These are phyloP conservation scores for Cerrena zonata DNA, from an alignment of 1,284 basidiomycete species.

Conservation along the genomic window DNA sequence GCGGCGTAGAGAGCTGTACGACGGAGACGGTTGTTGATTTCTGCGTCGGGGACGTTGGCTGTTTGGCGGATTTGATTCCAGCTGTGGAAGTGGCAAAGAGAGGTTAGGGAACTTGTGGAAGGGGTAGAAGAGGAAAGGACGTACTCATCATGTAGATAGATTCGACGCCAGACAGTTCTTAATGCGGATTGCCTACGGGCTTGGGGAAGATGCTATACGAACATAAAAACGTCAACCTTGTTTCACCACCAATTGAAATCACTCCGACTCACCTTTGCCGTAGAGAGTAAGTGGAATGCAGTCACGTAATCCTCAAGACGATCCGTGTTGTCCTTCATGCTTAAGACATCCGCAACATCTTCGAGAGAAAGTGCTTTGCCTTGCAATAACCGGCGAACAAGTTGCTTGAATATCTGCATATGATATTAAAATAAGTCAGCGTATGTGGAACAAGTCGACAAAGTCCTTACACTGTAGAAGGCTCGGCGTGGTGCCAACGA, in stretches of 20 bases:
- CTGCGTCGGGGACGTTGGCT: conserved; percentile 61
- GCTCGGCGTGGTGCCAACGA: conserved; percentile 40
- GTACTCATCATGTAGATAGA: conserved; percentile 85
- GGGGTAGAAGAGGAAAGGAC: conserved; percentile 22
- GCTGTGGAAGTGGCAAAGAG: conserved; percentile 32
- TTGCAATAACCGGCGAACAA: conserved; percentile 61
- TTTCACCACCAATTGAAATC: not conserved
- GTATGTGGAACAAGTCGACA: not conserved
- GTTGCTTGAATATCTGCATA: conserved; percentile 56
- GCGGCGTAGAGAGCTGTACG: conserved; percentile 67
- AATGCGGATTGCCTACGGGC: conserved; percentile 65
- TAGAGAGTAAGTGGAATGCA: conserved; percentile 56
- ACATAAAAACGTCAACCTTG: conserved; percentile 28
- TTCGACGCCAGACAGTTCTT: conserved; percentile 76
- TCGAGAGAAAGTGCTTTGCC: conserved; percentile 64
- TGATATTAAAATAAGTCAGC: not conserved
- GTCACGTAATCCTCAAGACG: conserved; percentile 58
- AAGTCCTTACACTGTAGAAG: conserved; percentile 38
- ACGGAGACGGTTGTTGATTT: conserved; percentile 60
- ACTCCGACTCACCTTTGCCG: conserved; percentile 48
- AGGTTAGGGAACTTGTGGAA: not conserved
- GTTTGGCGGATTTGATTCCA: conserved; percentile 70
- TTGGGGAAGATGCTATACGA: conserved; percentile 51
- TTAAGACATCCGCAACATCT: conserved; percentile 65
- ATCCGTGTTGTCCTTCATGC: conserved; percentile 58